Base-by-base conservation (phyloP, 495 filamentous ascomycete species). In the Aspergillus incahuasiensis region DNA sequence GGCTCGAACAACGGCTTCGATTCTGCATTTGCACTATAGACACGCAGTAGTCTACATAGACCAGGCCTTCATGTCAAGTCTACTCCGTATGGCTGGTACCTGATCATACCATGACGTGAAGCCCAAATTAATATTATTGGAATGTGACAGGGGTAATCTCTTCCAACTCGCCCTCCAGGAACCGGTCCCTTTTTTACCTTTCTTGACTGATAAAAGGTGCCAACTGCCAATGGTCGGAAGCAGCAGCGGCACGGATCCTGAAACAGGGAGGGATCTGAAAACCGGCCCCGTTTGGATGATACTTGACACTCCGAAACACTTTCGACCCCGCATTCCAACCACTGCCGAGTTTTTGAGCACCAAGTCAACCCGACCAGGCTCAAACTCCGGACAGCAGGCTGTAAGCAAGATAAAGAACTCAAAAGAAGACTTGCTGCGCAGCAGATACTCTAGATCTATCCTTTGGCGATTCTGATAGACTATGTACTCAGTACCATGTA, bases 251-350 rank as follows among this genome's bases (percentile, higher is more conserved):
- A 48, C 35, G 35, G 18, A 45, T 43, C n/a, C 44, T 55, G 50
- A 61, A 61, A 57, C 55, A 39, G 42, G 47, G 46, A 48, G 46
- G 28, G 53, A 55, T 50, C 43, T 52, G 54, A 38, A 21, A 59
- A 19, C 24, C 42, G 47, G 30, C 53, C 51, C 30, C 5, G 22
- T 28, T 50, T 51, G 46, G 49, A 25, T 48, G 61, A 25, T 48
- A 57, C 52, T 63, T 55, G 57, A 53, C 58, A 51, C 35, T 49
- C 18, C 61, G 62, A 61, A 64, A 64, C 63, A 54, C 48, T 21
- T 52, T 58, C 41, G 42, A 58, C 63, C 63, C 63, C 63, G 63
- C 63, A 59, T 65, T 62, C 59, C 63, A 59, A 28, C 16, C 24
- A 40, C 54, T 35, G 12, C 51, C 47, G 47, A 57, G 52, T 55